A percentile compares a stretch with the other conserved stretches of the same genome.
Evolutionary conservation across 352 stramenopile species (phyloP).

Genomic region (Phytopythium ostracodes): DNA sequence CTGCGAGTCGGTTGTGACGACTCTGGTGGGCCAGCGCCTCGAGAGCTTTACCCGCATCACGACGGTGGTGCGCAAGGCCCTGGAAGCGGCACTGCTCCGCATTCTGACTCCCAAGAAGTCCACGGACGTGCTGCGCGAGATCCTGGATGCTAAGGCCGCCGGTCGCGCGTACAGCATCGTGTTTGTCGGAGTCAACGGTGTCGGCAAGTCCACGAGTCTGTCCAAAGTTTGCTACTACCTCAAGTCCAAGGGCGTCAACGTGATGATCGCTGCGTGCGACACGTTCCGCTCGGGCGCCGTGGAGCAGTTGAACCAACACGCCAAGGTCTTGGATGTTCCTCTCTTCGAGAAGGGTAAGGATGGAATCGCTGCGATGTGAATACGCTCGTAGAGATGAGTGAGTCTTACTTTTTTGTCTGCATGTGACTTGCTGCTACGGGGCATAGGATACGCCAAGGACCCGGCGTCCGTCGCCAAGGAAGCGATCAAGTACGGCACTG

Average conservation of each 20-base stretch:
- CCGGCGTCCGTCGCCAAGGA: constrained; percentile 93
- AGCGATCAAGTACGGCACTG: constrained; percentile 93
- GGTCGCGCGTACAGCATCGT: constrained; percentile 96
- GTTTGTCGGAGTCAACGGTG: constrained; percentile 98
- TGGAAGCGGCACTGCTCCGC: constrained; percentile 92
- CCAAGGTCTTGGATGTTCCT: constrained; percentile 94
- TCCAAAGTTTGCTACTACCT: constrained; percentile 99
- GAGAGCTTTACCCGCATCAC: constrained; percentile 90
- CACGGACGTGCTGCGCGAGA: constrained; percentile 95
- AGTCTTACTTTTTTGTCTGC: too few relatives aligned
- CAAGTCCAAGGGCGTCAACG: constrained; percentile 95
- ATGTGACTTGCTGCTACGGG: not conserved
- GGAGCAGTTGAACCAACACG: constrained; percentile 98
- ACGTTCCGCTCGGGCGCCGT: constrained; percentile 98
- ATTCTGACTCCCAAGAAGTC: constrained; percentile 95
- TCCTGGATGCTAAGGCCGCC: constrained; percentile 83
- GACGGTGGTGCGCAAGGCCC: constrained; percentile 93
- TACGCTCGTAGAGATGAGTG: not conserved
- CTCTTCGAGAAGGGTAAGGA: constrained; percentile 91
- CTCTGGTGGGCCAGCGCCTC: constrained; percentile 94
- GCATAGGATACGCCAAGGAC: constrained; percentile 95
- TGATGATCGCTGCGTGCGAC: constrained; percentile 97
- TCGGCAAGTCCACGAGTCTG: constrained; percentile 98
- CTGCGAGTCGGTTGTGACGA: constrained; percentile 92
- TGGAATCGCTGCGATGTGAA: not conserved